These are phyloP conservation scores for Solanum hybrid DNA, from an alignment of 305 asterid species.

Conservation along the genomic window DNA sequence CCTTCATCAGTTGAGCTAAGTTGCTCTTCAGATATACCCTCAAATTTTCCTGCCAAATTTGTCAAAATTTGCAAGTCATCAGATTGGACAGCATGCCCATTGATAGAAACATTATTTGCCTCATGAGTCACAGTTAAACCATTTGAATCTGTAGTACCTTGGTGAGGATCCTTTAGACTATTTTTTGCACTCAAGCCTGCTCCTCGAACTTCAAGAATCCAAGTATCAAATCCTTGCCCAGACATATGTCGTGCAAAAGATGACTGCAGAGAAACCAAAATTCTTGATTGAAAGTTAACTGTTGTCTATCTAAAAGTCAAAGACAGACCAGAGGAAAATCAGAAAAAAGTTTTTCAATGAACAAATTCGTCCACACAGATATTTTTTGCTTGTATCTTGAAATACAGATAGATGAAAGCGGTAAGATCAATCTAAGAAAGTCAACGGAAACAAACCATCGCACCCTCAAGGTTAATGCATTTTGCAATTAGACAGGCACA, in stretches of 20 bases:
- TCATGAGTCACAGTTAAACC: background rate
- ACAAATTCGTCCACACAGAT: background rate
- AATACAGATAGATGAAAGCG: background rate
- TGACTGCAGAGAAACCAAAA: conserved; percentile 39
- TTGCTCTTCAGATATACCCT: background rate
- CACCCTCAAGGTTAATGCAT: background rate
- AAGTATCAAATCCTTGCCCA: conserved; percentile 94
- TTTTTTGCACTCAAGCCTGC: conserved; percentile 61
- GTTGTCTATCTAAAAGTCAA: background rate
- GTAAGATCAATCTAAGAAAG: background rate
- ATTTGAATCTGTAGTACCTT: background rate
- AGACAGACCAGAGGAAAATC: background rate
- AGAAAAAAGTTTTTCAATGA: background rate
- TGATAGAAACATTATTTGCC: background rate
- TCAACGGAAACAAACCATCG: background rate
- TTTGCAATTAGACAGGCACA: background rate
- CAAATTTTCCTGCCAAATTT: background rate
- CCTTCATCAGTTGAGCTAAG: background rate
- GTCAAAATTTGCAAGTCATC: background rate
- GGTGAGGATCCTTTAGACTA: background rate
- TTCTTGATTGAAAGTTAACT: background rate
- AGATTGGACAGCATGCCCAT: background rate
- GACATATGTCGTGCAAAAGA: conserved; percentile 97
- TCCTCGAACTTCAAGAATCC: conserved; percentile 94
- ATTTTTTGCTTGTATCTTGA: background rate